These are phyloP conservation scores for Phanerochaete carnosa DNA, from an alignment of 768 basidiomycete genomes.

Conservation along the genomic window DNA sequence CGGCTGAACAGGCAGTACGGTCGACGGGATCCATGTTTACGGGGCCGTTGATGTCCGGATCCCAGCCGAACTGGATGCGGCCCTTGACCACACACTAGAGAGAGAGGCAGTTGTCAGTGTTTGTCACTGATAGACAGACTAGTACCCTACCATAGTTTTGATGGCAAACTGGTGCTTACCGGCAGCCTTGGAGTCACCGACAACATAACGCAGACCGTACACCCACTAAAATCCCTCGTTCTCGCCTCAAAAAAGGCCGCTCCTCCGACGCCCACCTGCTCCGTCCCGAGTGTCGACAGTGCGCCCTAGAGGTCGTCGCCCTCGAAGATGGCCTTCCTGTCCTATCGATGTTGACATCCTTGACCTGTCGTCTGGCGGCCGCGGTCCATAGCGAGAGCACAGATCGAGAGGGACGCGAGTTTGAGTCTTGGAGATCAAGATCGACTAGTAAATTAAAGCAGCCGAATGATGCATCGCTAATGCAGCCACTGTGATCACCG, in stretches of 20 bases:
- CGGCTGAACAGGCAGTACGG: constrained; percentile 82
- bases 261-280: constrained; percentile 99
- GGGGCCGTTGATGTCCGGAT: constrained; percentile 96
- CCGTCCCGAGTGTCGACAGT: constrained; percentile 72
- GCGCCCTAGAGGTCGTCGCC: constrained; percentile 90
- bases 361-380: too few species aligned
- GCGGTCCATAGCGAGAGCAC: too few species aligned
- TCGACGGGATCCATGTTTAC: constrained; percentile 99
- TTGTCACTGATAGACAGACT: constrained; percentile 63
- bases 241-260: constrained; percentile 89
- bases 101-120: constrained; percentile 99
- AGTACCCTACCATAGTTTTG: not conserved
- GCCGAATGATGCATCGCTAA: too few species aligned
- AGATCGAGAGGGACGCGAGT: too few species aligned
- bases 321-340: constrained; percentile 91
- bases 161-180: constrained; percentile 52
- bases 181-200: constrained; percentile 86
- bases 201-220: constrained; percentile 91
- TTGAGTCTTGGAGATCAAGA: too few species aligned
- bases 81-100: constrained; percentile 98
- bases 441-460: too few species aligned
- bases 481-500: too few species aligned
- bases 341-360: too few species aligned
- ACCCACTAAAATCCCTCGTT: constrained; percentile 75
- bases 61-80: constrained; percentile 92